These are phyloP conservation scores for Neodidymelliopsis sp. DNA, from an alignment of 2,329 filamentous ascomycete species.

Conservation along the genomic window DNA sequence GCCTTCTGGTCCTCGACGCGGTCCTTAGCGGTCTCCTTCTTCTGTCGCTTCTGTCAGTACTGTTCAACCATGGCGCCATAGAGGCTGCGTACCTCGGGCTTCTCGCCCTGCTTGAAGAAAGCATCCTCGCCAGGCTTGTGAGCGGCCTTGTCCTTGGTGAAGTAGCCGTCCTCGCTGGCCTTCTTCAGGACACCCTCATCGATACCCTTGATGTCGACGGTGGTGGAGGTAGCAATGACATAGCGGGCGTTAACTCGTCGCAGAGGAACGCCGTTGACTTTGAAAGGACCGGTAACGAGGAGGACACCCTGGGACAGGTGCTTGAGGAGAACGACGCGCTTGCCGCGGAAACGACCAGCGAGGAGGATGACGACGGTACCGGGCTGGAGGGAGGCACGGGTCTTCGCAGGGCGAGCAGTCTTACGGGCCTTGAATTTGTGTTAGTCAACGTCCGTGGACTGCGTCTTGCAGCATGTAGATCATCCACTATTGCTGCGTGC, in stretches of 20 bases:
- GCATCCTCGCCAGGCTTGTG: slow-evolving; percentile 97
- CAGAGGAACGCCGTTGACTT: slow-evolving; percentile 99
- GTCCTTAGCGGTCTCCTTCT: slow-evolving; percentile 93
- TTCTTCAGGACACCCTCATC: slow-evolving; percentile 78
- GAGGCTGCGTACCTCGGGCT: slow-evolving; percentile 78
- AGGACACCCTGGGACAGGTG: slow-evolving; percentile 96
- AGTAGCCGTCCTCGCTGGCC: slow-evolving; percentile 85
- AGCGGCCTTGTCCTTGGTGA: slow-evolving; percentile 91
- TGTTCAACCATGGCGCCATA: background rate
- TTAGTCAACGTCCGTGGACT: slow-evolving; percentile 36
- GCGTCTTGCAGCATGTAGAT: slow-evolving; percentile 5
- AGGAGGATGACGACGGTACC: slow-evolving; percentile 98
- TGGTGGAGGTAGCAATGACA: slow-evolving; percentile 89
- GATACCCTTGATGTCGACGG: slow-evolving; percentile 83
- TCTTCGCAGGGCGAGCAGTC: slow-evolving; percentile 84
- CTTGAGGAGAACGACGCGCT: slow-evolving; percentile 99
- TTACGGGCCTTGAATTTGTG: slow-evolving; percentile 80
- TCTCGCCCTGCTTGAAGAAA: slow-evolving; percentile 99
- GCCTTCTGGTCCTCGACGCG: slow-evolving; percentile 98
- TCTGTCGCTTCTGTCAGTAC: slow-evolving; percentile 62
- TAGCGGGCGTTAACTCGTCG: slow-evolving; percentile 92
- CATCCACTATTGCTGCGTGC: slow-evolving; percentile 9
- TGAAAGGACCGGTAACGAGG: slow-evolving; percentile 99
- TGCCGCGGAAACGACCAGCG: slow-evolving; percentile 99
- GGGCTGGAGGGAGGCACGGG: slow-evolving; percentile 88